Base-by-base conservation (phyloP, 2,329 filamentous ascomycete genomes). In the Aspergillus proliferans region DNA sequence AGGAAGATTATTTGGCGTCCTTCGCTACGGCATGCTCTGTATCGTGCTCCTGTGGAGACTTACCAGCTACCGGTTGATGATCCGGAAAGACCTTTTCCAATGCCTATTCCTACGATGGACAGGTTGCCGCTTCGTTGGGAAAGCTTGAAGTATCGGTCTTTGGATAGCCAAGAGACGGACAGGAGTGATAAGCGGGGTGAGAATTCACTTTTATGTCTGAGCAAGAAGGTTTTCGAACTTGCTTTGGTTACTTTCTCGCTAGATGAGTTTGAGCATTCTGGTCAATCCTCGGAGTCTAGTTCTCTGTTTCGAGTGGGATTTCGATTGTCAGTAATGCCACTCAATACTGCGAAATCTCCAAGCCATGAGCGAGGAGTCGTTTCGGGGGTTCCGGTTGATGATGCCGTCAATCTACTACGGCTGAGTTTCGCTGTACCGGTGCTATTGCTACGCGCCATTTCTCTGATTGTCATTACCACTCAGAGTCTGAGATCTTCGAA, bases 81-180 rank as follows among this genome's bases (percentile, higher is more conserved):
- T n/a, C 34, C 47, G 10, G 45, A 47, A 28, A 40, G 45, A 41
- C 50, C 54, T 30, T 57, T 53, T 34, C 55, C 53, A n/a, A 46
- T 45, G 10, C 48, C 48, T 8, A 51, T 52, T 19, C 53, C 55
- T 14, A 52, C 52, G 8, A 46, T 52, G 19, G 48, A 52, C n/a
- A 54, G 47, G 3, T 42, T 54, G 18, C 53, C 51, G 19, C 43
- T 57, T 19, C 50, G 46, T 19, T 47, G 44, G n/a, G 44, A 18
- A 4, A 24, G 19, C 9, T 12, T 19, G 12, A 21, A 12, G 18
- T 12, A 21, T 21, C 38, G 34, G 6, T 36, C 34, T 3, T n/a
- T 36, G 6, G 34, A 40, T 40, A 18, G 15, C 8, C 18, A 40
- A 19, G 38, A 10, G 38, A 18, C 3, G 14, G 15, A 36, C n/a